These are phyloP conservation scores for Fusarium begoniae DNA, from an alignment of 2,329 filamentous ascomycete species.

Conservation along the genomic window DNA sequence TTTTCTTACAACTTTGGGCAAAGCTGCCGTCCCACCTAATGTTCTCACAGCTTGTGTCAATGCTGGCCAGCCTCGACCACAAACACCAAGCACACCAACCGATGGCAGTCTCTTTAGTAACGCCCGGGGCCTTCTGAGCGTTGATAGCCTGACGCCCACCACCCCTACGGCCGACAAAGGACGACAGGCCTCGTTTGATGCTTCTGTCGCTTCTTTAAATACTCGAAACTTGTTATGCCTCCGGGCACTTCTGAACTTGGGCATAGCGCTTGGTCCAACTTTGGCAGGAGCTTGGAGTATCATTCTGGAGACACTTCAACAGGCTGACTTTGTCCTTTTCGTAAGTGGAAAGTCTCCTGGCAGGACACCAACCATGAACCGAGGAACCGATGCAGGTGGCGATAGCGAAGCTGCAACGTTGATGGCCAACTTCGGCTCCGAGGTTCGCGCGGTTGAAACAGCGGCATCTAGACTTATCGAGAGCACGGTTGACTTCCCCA, in stretches of 20 bases:
- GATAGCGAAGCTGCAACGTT: conserved; percentile 62
- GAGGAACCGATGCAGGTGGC: conserved; percentile 56
- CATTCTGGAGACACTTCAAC: conserved; percentile 88
- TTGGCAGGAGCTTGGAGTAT: conserved; percentile 89
- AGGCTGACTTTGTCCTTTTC: conserved; percentile 88
- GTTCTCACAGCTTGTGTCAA: conserved; percentile 69
- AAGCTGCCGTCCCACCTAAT: conserved; percentile 90
- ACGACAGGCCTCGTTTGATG: conserved; percentile 68
- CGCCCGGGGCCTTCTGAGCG: conserved; percentile 75
- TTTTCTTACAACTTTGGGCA: conserved; percentile 91
- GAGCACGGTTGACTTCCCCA: conserved; percentile 90
- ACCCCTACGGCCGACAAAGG: conserved; percentile 67
- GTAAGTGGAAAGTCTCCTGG: conserved; percentile 66
- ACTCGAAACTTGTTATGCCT: conserved; percentile 91
- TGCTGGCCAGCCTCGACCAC: conserved; percentile 54
- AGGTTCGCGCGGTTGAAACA: conserved; percentile 88
- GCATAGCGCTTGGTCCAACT: conserved; percentile 92
- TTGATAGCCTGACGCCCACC: conserved; percentile 72
- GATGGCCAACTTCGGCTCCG: conserved; percentile 75
- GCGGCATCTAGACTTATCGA: conserved; percentile 89
- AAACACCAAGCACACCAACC: conserved; percentile 54
- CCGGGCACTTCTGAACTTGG: conserved; percentile 90
- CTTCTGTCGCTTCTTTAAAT: conserved; percentile 68
- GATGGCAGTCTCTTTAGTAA: conserved; percentile 74
- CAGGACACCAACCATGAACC: conserved; percentile 58